Conservation (phyloP, 441 rosid genomes). For the Euphorbia corollata region DNA sequence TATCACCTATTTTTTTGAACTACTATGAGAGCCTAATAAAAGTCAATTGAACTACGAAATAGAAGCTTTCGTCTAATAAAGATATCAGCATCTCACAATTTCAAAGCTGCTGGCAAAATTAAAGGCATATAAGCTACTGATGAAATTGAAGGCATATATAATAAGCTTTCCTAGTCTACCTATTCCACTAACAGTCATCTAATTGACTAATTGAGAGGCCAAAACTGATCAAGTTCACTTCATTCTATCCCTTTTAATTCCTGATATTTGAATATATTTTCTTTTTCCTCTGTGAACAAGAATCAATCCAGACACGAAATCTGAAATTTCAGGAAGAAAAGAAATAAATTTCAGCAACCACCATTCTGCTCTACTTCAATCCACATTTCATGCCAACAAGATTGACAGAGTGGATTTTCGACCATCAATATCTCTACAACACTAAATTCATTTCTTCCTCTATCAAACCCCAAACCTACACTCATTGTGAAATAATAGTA, state of each 20-base stretch:
- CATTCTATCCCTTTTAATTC: background rate
- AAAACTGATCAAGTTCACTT: background rate
- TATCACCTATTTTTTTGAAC: background rate
- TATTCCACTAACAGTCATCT: background rate
- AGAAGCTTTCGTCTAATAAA: background rate
- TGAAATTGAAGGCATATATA: no score
- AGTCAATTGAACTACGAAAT: background rate
- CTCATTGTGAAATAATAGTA: background rate
- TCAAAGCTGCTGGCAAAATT: background rate
- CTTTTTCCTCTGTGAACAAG: background rate
- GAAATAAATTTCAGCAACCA: background rate
- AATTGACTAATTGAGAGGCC: background rate
- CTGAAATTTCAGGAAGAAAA: background rate
- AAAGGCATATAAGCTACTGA: background rate
- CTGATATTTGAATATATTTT: background rate
- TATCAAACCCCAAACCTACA: background rate
- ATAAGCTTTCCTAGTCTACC: no score
- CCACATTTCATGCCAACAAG: background rate
- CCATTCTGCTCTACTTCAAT: background rate
- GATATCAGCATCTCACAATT: background rate
- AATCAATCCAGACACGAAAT: constrained; percentile 1
- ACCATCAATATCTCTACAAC: background rate
- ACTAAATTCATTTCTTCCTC: background rate
- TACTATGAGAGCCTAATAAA: background rate
- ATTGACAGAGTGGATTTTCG: background rate